Evolutionary conservation across 805 yeast species (phyloP).

Genomic region (Candida ovalis): DNA sequence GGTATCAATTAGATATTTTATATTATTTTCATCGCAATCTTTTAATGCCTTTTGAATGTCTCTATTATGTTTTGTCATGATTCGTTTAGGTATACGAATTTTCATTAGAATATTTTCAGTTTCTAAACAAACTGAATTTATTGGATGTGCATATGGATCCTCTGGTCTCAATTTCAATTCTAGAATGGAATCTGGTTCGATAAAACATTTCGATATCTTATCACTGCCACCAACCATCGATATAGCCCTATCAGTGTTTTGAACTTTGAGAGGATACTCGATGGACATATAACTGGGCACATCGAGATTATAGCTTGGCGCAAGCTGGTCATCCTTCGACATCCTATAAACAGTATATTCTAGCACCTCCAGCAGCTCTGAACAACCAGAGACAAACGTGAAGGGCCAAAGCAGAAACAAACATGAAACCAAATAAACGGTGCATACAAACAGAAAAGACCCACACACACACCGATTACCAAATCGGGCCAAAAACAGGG

Average conservation of each 20-base stretch:
- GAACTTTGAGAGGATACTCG: slow-evolving; percentile 74
- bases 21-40: slow-evolving; percentile 31
- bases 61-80: slow-evolving; percentile 39
- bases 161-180: slow-evolving; percentile 32
- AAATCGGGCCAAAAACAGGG: too few species aligned
- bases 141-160: slow-evolving; percentile 51
- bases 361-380: neutral
- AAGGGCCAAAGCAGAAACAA: too few species aligned
- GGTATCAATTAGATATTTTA: slow-evolving; percentile 47
- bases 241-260: slow-evolving; percentile 59
- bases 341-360: neutral
- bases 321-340: slow-evolving; percentile 3
- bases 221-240: slow-evolving; percentile 63
- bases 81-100: slow-evolving; percentile 55
- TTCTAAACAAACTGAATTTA: slow-evolving; percentile 47
- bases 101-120: slow-evolving; percentile 58
- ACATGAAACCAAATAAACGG: too few species aligned
- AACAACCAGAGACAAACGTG: neutral
- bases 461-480: too few species aligned
- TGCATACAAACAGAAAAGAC: too few species aligned
- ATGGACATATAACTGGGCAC: slow-evolving; percentile 71
- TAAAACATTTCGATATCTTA: slow-evolving; percentile 39
- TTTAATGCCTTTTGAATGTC: slow-evolving; percentile 41
- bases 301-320: slow-evolving; percentile 49
- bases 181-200: slow-evolving; percentile 29